phyloP scores from a whole-genome alignment of 495 filamentous ascomycete genomes.

The Melanomma pulvis-pyrius region DNA sequence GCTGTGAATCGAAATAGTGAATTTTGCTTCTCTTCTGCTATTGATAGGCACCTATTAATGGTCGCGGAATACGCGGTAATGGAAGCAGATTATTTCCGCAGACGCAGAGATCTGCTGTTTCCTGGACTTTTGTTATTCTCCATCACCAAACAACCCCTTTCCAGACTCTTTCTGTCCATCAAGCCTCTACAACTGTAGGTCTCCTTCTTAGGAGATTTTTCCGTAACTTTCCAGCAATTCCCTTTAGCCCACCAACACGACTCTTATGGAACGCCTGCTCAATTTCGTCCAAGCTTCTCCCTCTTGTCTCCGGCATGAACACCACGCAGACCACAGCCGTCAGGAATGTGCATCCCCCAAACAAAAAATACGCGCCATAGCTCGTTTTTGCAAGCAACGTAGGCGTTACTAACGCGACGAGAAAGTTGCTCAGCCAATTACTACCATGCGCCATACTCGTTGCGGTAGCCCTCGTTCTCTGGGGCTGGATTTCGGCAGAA shows the following conservation, averaged over 20 bases:
- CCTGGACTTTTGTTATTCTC: too few relatives aligned
- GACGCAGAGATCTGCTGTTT: too few relatives aligned
- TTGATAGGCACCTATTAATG: too few relatives aligned
- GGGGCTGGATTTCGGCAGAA: conserved; percentile 60
- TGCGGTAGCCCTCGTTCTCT: conserved; percentile 51
- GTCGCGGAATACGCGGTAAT: too few relatives aligned
- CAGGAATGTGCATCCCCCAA: conserved; percentile 1
- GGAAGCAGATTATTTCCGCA: too few relatives aligned
- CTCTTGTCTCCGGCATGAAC: conserved; percentile 2
- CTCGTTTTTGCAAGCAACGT: background rate
- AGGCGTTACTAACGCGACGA: background rate
- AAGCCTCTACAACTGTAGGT: background rate
- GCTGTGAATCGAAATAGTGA: too few relatives aligned
- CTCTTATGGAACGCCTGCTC: conserved; percentile 5
- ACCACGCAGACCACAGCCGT: background rate
- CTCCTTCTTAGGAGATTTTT: background rate
- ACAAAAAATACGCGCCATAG: conserved; percentile 5
- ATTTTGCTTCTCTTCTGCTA: too few relatives aligned
- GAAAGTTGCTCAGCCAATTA: conserved; percentile 7
- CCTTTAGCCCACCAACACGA: background rate
- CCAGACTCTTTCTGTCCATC: too few relatives aligned
- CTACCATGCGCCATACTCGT: conserved; percentile 8
- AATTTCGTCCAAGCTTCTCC: conserved; percentile 6
- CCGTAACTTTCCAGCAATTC: background rate
- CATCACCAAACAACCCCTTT: too few relatives aligned